Base-by-base conservation (phyloP, 495 filamentous ascomycete genomes). In the Penicillium canescens region DNA sequence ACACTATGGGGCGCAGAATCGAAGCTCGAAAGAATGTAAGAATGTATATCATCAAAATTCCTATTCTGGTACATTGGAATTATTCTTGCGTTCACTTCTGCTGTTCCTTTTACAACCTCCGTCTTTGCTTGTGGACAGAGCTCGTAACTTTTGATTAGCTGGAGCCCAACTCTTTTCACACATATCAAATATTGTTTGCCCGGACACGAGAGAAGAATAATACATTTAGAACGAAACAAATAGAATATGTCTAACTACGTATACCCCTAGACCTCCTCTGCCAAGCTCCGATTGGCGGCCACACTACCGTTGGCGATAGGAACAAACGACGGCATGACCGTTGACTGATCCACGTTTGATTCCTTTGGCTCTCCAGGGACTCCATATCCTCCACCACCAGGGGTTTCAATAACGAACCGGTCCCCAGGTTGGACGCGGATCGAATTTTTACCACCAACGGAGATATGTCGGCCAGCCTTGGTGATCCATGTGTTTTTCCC, bases 401-500 rank as follows among this genome's bases (percentile, higher is more conserved):
- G 74, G 26, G 73, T 76, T 46, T 68, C 54, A n/a, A 78, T 70
- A 52, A 96, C 87, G 55, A 95, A 92, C 12, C 88, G 78, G 68
- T 95, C 91, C 2, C 91, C 91, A 2, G 82, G 63, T 58, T 84
- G 72, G 87, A 96, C 92, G 26, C 79, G 76, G 34, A 88, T 89
- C 40, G 86, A 91, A 65, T 93, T 94, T 78, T 95, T 95, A 3
- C 81, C 88, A 2, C 91, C 91, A 38, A 95, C 51, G 64, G 89
- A 92, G 56, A 96, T 75, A 72, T 51, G 85, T 67, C 61, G 83
- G 79, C 59, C 88, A 85, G 61, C 47, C 35, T 79, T 83, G 31
- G 88, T 65, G 16, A 91, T 82, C 59, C 59, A 62, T 24, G 46
- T 42, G 50, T 69, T 69, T 42, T 39, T 40, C 12, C 66, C 66